Evolutionary conservation across 768 basidiomycete genomes (phyloP).

Genomic region (Kwoniella sp.): DNA sequence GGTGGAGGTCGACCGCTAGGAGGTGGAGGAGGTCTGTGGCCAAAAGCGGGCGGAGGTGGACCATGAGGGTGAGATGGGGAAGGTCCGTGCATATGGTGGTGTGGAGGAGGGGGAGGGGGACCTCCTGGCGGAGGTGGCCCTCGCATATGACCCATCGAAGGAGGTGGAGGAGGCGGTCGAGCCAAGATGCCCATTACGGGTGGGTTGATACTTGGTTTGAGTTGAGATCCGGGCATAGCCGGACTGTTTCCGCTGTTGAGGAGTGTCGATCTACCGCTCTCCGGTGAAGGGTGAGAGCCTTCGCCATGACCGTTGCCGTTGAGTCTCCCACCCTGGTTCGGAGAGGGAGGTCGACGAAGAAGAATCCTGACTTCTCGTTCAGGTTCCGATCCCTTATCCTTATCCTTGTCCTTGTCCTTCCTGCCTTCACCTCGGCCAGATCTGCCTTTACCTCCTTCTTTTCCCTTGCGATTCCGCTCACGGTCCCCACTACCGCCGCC

Average conservation of each 20-base stretch:
- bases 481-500: background rate
- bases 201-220: slow-evolving; percentile 10
- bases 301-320: slow-evolving; percentile 5
- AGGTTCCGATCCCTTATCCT: slow-evolving; percentile 10
- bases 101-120: slow-evolving; percentile 1
- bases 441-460: slow-evolving; percentile 4
- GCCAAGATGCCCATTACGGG: slow-evolving; percentile 2
- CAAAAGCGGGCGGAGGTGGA: background rate
- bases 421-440: slow-evolving; percentile 8
- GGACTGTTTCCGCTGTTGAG: slow-evolving; percentile 20
- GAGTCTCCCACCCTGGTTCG: background rate
- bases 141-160: background rate
- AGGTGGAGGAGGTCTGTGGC: slow-evolving; percentile 1
- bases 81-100: slow-evolving; percentile 7
- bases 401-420: slow-evolving; percentile 6
- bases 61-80: slow-evolving; percentile 7
- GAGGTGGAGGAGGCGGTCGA: slow-evolving; percentile 14
- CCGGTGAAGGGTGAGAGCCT: slow-evolving; percentile 5
- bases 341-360: slow-evolving; percentile 32
- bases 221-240: slow-evolving; percentile 16
- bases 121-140: slow-evolving; percentile 3
- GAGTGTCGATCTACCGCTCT: slow-evolving; percentile 10
- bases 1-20: background rate
- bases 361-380: slow-evolving; percentile 43
- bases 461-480: slow-evolving; percentile 11